Conservation (phyloP, 176 grass and related monocot species). For the Elaeis guineensis region DNA sequence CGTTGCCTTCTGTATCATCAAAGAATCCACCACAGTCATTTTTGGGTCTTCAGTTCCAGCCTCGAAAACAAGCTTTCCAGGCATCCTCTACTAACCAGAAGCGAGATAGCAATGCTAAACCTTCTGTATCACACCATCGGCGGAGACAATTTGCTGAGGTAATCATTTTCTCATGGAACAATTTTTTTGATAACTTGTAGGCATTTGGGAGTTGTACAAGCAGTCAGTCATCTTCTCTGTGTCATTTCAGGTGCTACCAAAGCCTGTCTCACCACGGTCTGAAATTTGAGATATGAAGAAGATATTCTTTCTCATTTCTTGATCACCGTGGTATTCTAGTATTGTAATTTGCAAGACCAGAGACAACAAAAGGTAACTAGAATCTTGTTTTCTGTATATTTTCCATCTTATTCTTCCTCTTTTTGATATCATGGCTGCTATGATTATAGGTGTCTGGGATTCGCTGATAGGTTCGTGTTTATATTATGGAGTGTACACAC, state of each 20-base stretch:
- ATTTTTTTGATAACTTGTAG: constrained; percentile 8
- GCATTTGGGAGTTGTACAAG: neutral
- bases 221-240: constrained; percentile 13
- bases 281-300: constrained; percentile 39
- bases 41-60: constrained; percentile 82
- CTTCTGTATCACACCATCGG: constrained; percentile 23
- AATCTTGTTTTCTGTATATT: constrained; percentile 1
- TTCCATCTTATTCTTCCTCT: too few relatives aligned
- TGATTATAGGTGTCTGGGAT: neutral
- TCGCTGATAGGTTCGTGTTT: neutral
- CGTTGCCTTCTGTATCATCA: constrained; percentile 52
- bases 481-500: neutral
- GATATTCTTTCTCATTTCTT: neutral
- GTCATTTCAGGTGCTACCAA: constrained; percentile 48
- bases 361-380: neutral
- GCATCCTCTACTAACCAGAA: constrained; percentile 20
- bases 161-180: constrained; percentile 19
- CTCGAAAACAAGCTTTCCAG: constrained; percentile 53
- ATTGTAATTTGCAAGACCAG: constrained; percentile 15
- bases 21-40: constrained; percentile 62
- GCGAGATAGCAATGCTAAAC: constrained; percentile 41
- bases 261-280: constrained; percentile 27
- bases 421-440: too few relatives aligned
- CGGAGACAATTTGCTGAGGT: constrained; percentile 82
- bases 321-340: constrained; percentile 6